A percentile compares a stretch with the other conserved stretches of the same genome.
phyloP scores from a whole-genome alignment of 202 grass and related monocot genomes.

The Zizania palustris region DNA sequence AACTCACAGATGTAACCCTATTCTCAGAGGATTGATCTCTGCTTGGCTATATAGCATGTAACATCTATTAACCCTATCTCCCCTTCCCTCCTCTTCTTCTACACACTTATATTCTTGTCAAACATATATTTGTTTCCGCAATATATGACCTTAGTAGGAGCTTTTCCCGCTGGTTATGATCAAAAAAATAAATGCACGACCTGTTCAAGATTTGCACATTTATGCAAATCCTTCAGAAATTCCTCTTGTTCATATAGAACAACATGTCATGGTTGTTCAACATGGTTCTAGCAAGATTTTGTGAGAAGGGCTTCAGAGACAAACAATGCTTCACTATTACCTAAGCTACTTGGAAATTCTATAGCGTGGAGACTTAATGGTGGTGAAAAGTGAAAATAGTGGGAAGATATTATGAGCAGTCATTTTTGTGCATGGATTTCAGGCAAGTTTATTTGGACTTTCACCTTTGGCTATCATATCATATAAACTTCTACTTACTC shows the following conservation, averaged over 20 bases:
- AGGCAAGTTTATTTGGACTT: slow-evolving; percentile 46
- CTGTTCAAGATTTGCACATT: slow-evolving; percentile 91
- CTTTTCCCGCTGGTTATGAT: no score
- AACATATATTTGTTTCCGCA: no score
- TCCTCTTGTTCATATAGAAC: slow-evolving; percentile 91
- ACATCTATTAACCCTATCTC: no score
- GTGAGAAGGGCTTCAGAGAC: slow-evolving; percentile 39
- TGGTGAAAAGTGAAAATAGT: slow-evolving; percentile 49
- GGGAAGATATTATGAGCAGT: slow-evolving; percentile 64
- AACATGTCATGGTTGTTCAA: slow-evolving; percentile 71
- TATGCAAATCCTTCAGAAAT: slow-evolving; percentile 82
- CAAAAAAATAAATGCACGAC: slow-evolving; percentile 69
- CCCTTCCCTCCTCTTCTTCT: no score
- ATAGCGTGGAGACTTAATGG: slow-evolving; percentile 31
- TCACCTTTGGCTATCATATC: background rate
- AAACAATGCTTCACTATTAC: slow-evolving; percentile 40
- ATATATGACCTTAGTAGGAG: no score
- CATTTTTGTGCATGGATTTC: slow-evolving; percentile 98
- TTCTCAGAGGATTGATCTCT: no score
- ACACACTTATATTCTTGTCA: no score
- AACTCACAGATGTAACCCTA: no score
- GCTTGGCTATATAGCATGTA: no score
- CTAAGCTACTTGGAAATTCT: slow-evolving; percentile 44
- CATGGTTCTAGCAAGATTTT: slow-evolving; percentile 60
- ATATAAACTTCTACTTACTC: slow-evolving; percentile 4